A percentile compares a stretch with the other conserved stretches of the same genome.
phyloP scores from a whole-genome alignment of 2,329 filamentous ascomycete species.

The Aaosphaeria pasadenensis region DNA sequence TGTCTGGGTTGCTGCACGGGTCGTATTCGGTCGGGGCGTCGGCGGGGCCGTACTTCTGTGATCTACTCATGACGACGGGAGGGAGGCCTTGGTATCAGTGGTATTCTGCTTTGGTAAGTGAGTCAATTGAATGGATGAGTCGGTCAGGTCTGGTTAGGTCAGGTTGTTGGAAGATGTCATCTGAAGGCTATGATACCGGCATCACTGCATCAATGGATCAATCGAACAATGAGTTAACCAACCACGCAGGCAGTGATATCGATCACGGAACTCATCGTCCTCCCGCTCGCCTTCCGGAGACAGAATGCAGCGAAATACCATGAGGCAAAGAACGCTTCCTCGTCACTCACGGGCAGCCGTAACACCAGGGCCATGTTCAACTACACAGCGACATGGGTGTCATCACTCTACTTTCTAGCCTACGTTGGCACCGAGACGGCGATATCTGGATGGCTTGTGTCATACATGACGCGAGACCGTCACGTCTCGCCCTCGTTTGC shows the following conservation, averaged over 20 bases:
- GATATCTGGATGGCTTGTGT: slow-evolving; percentile 47
- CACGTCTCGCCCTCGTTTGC: slow-evolving; percentile 35
- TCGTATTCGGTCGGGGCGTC: slow-evolving; percentile 40
- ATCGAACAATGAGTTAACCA: no score
- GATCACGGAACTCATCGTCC: slow-evolving; percentile 19
- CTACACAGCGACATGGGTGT: slow-evolving; percentile 35
- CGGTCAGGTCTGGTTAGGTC: no score
- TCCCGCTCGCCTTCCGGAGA: slow-evolving; percentile 37
- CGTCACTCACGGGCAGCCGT: not conserved
- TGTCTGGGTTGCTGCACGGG: slow-evolving; percentile 42
- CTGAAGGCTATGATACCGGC: no score
- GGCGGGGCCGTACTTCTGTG: slow-evolving; percentile 35
- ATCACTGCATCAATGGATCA: no score
- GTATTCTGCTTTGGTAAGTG: slow-evolving; percentile 38
- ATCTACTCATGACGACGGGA: slow-evolving; percentile 23
- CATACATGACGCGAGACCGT: slow-evolving; percentile 44
- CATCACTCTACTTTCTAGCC: slow-evolving; percentile 39
- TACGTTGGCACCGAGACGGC: slow-evolving; percentile 47
- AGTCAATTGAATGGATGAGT: no score
- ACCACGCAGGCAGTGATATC: slow-evolving; percentile 1
- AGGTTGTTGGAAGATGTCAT: no score
- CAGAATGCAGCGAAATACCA: slow-evolving; percentile 33
- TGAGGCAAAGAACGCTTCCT: slow-evolving; percentile 14
- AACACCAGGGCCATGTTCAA: slow-evolving; percentile 24
- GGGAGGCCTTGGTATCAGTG: slow-evolving; percentile 37